Evolutionary conservation across 768 basidiomycete species (phyloP).

Genomic region (Tricholoma saponaceum): DNA sequence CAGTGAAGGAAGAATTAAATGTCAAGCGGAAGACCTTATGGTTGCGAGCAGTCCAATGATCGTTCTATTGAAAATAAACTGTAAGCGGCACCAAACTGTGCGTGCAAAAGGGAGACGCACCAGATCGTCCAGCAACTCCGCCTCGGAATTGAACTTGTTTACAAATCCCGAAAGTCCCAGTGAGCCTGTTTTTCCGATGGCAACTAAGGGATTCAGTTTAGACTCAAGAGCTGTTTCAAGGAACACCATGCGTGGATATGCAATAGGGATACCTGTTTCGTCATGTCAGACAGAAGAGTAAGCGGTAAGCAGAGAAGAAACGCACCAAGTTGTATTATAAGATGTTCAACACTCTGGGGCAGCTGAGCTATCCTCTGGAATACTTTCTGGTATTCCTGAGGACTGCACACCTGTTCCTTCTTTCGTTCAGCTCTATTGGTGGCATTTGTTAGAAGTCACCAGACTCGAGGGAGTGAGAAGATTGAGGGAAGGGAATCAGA

Average conservation of each 20-base stretch:
- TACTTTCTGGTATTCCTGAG: conserved; percentile 64
- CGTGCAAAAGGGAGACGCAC: conserved; percentile 31
- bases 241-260: conserved; percentile 93
- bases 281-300: neutral
- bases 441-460: neutral
- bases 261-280: conserved; percentile 65
- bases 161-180: conserved; percentile 75
- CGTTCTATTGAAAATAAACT: conserved; percentile 47
- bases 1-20: neutral
- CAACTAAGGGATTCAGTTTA: conserved; percentile 81
- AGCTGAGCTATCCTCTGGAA: conserved; percentile 60
- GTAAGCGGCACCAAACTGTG: neutral
- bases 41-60: conserved; percentile 84
- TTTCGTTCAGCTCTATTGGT: conserved; percentile 73
- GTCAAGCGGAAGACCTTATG: conserved; percentile 55
- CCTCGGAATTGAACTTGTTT: conserved; percentile 89
- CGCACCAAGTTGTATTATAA: conserved; percentile 77
- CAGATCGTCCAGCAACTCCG: conserved; percentile 92
- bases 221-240: conserved; percentile 74
- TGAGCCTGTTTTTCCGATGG: conserved; percentile 64
- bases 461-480: neutral
- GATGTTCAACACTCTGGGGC: conserved; percentile 69
- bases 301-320: neutral
- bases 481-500: conserved; percentile 4
- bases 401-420: conserved; percentile 77